phyloP scores from a whole-genome alignment of 306 rosid species.

The Ceratonia siliqua region DNA sequence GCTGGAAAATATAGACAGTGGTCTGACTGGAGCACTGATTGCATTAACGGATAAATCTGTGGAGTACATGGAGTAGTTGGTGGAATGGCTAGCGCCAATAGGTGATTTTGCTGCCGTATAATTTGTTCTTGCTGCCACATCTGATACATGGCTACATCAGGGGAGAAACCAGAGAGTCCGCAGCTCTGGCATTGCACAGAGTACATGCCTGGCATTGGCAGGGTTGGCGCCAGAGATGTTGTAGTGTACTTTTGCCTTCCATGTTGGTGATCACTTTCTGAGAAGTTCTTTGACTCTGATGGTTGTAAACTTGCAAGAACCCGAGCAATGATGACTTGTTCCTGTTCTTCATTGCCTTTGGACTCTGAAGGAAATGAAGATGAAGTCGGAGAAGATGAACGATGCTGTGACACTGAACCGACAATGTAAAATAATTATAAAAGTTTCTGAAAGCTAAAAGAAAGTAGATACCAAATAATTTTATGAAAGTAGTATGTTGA shows the following conservation, averaged over 20 bases:
- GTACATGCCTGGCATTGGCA: conserved; percentile 40
- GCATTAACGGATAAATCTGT: conserved; percentile 64
- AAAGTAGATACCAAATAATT: not conserved
- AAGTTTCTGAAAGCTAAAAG: conserved; percentile 1
- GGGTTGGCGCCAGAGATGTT: conserved; percentile 38
- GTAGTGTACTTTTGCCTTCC: conserved; percentile 39
- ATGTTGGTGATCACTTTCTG: conserved; percentile 38
- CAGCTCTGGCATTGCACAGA: conserved; percentile 53
- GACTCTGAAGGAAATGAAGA: conserved; percentile 43
- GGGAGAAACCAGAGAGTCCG: conserved; percentile 52
- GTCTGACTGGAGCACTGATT: conserved; percentile 59
- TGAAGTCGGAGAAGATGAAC: conserved; percentile 40
- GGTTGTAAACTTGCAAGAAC: conserved; percentile 56
- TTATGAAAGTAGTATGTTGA: not conserved
- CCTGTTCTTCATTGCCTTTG: conserved; percentile 65
- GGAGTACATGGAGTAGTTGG: conserved; percentile 53
- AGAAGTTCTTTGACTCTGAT: conserved; percentile 34
- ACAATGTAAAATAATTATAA: conserved; percentile 25
- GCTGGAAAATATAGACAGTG: conserved; percentile 59
- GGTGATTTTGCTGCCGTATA: conserved; percentile 53
- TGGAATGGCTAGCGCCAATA: conserved; percentile 57
- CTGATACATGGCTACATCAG: conserved; percentile 61
- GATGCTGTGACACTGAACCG: conserved; percentile 64
- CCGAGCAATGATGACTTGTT: conserved; percentile 65
- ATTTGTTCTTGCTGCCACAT: conserved; percentile 80